Evolutionary conservation across 2,329 filamentous ascomycete species (phyloP).

Genomic region (Dactylonectria macrodidyma): DNA sequence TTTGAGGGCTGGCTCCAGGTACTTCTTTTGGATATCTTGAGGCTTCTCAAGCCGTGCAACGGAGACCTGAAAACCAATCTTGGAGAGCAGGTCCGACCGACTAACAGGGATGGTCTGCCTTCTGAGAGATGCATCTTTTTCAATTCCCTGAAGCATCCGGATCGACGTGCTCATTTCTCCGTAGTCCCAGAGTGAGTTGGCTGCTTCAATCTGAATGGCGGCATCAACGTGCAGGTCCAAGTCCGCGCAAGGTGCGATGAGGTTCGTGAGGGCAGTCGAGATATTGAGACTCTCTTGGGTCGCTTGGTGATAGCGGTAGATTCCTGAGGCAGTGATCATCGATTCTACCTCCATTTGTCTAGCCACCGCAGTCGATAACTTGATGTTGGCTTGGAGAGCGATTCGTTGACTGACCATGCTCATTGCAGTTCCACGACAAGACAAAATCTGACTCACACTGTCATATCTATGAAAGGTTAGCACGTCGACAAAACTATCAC

Average conservation of each 20-base stretch:
- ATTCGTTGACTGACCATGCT: constrained; percentile 82
- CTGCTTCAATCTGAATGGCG: constrained; percentile 84
- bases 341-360: constrained; percentile 82
- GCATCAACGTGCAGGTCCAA: constrained; percentile 85
- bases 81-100: constrained; percentile 85
- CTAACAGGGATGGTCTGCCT: constrained; percentile 81
- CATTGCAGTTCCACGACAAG: constrained; percentile 86
- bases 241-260: constrained; percentile 78
- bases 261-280: constrained; percentile 84
- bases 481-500: not conserved
- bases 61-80: constrained; percentile 89
- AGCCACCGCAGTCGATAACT: constrained; percentile 74
- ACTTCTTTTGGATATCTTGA: constrained; percentile 88
- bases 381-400: constrained; percentile 73
- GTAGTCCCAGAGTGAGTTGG: constrained; percentile 94
- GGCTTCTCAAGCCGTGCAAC: constrained; percentile 93
- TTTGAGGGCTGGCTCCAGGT: constrained; percentile 86
- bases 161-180: constrained; percentile 93
- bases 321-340: constrained; percentile 80
- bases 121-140: constrained; percentile 70
- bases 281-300: constrained; percentile 90
- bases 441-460: constrained; percentile 85
- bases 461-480: constrained; percentile 69
- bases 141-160: constrained; percentile 84
- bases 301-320: constrained; percentile 85